These are phyloP conservation scores for Scutellaria barbata DNA, from an alignment of 257 asterid genomes.

Conservation along the genomic window DNA sequence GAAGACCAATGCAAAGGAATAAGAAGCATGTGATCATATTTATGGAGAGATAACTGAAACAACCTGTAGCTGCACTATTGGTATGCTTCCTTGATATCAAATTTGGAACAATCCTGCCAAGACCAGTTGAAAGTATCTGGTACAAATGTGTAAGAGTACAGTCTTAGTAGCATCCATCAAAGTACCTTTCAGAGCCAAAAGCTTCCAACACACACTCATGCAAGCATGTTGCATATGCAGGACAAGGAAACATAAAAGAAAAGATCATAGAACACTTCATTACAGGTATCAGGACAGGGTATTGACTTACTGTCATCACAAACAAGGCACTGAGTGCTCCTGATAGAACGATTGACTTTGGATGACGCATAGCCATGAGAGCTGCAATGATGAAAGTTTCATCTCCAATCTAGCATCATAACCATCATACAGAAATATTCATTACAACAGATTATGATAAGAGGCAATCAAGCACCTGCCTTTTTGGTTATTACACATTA, in stretches of 20 bases:
- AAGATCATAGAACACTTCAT: not conserved
- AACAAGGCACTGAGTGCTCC: constrained; percentile 98
- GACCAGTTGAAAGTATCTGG: constrained; percentile 93
- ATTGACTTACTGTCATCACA: constrained; percentile 87
- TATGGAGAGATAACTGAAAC: not conserved
- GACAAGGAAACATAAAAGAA: not conserved
- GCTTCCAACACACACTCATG: not conserved
- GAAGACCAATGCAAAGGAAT: not conserved
- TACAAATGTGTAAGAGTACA: constrained; percentile 14
- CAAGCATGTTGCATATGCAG: not conserved
- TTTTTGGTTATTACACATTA: not conserved
- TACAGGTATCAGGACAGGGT: constrained; percentile 10
- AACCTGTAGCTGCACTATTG: constrained; percentile 75
- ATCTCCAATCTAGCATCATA: constrained; percentile 77
- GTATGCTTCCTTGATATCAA: constrained; percentile 97
- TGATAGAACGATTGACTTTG: constrained; percentile 88
- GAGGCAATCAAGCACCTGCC: constrained; percentile 17
- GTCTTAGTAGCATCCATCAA: not conserved
- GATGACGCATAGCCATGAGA: constrained; percentile 99
- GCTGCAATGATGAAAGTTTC: constrained; percentile 98
- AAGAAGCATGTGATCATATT: not conserved
- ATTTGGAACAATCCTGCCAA: constrained; percentile 97
- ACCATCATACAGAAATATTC: constrained; percentile 33
- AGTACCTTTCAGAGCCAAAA: not conserved
- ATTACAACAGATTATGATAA: constrained; percentile 11